phyloP scores from a whole-genome alignment of 306 rosid species.

The Hippophae rhamnoides region DNA sequence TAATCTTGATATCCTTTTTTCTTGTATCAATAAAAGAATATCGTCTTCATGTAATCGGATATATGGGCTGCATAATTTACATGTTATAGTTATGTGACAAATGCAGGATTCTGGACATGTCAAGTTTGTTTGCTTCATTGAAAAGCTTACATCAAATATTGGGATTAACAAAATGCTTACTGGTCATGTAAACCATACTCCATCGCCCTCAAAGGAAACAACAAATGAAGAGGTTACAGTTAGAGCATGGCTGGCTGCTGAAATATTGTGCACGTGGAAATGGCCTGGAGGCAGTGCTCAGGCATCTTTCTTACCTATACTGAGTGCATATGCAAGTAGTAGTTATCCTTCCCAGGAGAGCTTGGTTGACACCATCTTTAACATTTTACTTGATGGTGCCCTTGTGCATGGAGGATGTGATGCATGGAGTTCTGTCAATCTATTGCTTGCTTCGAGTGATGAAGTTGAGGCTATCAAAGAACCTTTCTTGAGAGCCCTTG shows the following conservation, averaged over 20 bases:
- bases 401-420: slow-evolving; percentile 54
- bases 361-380: slow-evolving; percentile 51
- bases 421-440: slow-evolving; percentile 36
- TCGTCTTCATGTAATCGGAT: too few relatives aligned
- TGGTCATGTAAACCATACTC: slow-evolving; percentile 23
- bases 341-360: slow-evolving; percentile 32
- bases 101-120: slow-evolving; percentile 64
- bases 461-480: slow-evolving; percentile 60
- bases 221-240: slow-evolving; percentile 37
- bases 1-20: background rate
- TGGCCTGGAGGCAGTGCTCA: slow-evolving; percentile 81
- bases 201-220: slow-evolving; percentile 26
- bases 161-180: slow-evolving; percentile 54
- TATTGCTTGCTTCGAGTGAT: slow-evolving; percentile 48
- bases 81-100: slow-evolving; percentile 19
- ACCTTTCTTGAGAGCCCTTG: slow-evolving; percentile 88
- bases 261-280: slow-evolving; percentile 88
- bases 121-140: slow-evolving; percentile 56
- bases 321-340: slow-evolving; percentile 43
- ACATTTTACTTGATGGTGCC: slow-evolving; percentile 66
- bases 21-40: too few relatives aligned
- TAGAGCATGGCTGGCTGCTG: slow-evolving; percentile 84
- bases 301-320: slow-evolving; percentile 65
- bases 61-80: slow-evolving; percentile 3
- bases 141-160: slow-evolving; percentile 53